A percentile compares a stretch with the other conserved stretches of the same genome.
Conservation (phyloP, 2,329 filamentous ascomycete species). For the Hypoxylon sp. region DNA sequence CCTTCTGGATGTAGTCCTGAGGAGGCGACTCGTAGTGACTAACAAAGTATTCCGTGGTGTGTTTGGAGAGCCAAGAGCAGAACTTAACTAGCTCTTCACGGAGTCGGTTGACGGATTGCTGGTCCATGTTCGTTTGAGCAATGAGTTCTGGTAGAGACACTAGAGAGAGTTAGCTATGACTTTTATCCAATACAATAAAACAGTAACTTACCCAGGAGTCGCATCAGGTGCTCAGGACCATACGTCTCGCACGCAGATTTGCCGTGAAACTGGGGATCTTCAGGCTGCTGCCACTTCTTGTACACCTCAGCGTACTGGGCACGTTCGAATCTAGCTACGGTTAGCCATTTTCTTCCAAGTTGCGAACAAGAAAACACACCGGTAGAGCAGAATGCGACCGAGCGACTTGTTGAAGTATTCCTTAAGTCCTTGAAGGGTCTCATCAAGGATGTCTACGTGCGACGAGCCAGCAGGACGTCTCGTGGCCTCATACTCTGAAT, state of each 20-base stretch:
- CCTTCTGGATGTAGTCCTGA: conserved; percentile 80
- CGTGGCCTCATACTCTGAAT: conserved; percentile 77
- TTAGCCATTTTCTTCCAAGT: conserved; percentile 44
- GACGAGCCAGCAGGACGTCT: conserved; percentile 76
- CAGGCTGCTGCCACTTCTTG: conserved; percentile 74
- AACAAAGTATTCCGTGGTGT: conserved; percentile 83
- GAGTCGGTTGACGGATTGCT: conserved; percentile 88
- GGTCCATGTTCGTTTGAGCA: conserved; percentile 98
- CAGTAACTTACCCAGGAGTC: conserved; percentile 81
- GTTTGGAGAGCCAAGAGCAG: conserved; percentile 85
- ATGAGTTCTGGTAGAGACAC: conserved; percentile 93
- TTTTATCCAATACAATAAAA: not conserved
- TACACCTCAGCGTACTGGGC: conserved; percentile 86
- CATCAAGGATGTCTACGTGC: conserved; percentile 88
- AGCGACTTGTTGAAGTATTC: conserved; percentile 96
- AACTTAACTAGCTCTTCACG: conserved; percentile 91
- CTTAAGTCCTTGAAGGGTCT: conserved; percentile 86
- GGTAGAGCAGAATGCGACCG: conserved; percentile 89
- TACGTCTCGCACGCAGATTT: conserved; percentile 87
- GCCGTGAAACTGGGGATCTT: conserved; percentile 74
- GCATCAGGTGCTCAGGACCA: conserved; percentile 90
- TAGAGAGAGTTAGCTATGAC: conserved; percentile 57
- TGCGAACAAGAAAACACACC: conserved; percentile 60
- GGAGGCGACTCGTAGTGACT: conserved; percentile 81
- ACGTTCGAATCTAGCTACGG: conserved; percentile 80